Conservation (phyloP, 495 filamentous ascomycete genomes). For the Lepidopterella palustris region DNA sequence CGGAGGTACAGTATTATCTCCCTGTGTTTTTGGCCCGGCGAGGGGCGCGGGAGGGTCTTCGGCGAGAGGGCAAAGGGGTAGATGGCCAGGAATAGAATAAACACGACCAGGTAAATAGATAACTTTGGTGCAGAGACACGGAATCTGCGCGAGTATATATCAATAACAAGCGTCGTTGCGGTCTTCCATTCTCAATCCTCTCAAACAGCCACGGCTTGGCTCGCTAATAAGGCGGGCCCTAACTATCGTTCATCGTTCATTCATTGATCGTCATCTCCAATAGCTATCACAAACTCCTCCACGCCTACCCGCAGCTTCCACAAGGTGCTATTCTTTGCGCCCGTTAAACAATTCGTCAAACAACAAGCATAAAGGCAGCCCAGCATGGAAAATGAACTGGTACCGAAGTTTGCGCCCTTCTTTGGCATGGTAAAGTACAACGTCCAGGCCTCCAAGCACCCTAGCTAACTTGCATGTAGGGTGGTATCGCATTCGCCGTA, state of each 20-base stretch:
- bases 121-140: not conserved
- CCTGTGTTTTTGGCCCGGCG: not conserved
- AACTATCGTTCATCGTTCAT: not conserved
- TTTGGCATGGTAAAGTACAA: conserved; percentile 78
- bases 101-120: not conserved
- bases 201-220: not conserved
- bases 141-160: not conserved
- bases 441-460: conserved; percentile 16
- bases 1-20: not conserved
- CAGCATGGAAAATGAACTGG: conserved; percentile 59
- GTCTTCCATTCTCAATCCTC: not conserved
- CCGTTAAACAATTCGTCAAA: not conserved
- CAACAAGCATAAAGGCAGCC: not conserved
- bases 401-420: conserved; percentile 93
- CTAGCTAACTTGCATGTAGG: conserved; percentile 45
- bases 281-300: not conserved
- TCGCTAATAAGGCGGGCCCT: not conserved
- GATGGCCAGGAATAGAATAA: not conserved
- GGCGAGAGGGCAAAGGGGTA: not conserved
- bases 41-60: not conserved
- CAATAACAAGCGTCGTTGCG: not conserved
- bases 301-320: not conserved
- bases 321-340: not conserved
- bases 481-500: conserved; percentile 86
- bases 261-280: not conserved